Evolutionary conservation across 2,329 filamentous ascomycete species (phyloP), one percentile per base, ranked within the genome.

Genomic region (Lecanicillium sp.): DNA sequence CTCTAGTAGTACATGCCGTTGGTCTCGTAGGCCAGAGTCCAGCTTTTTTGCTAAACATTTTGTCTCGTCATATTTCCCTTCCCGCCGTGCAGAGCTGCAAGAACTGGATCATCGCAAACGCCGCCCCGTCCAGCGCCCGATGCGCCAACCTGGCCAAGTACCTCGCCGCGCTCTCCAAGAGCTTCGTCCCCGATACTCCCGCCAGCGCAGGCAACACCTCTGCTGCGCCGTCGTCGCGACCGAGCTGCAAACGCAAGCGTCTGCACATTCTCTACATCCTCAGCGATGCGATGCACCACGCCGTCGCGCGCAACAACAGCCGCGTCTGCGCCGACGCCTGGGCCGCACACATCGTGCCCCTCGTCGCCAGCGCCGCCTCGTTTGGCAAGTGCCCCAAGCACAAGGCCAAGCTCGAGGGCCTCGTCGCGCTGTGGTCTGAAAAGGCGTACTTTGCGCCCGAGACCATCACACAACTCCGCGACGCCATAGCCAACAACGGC

Each of bases 261-360:
- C 72, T 95, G 12, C 83, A 91, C 64, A 65, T 93, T 5, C 73
- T 95, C 5, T 90, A 91, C 63, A 67, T 95, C 35, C 58, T 93
- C 51, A 90, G 82, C 66, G 90, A 95, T 64, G 69, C 87, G 21
- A 72, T 95, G 20, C 83, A 90, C 61, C 84, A 90, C 60, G 71
- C 76, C 50, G 76, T 79, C 54, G 70, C 78, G 51, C 69, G 73
- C 41, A 70, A 70, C 35, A 67, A 74, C 44, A 67, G 74, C 35
- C 65, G 72, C 44, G 67, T 72, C 49, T 75, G 89, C 55, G 74
- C 73, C 44, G 68, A 69, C 36, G 72, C 74, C 43, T 62, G 88
- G 47, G 77, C 83, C 53, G 69, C 75, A 7, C 71, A 73, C 54
- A 67, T 93, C 8, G 71, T 78, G 7, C 71, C 77, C n/a, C 68